A percentile compares a stretch with the other conserved stretches of the same genome.
phyloP scores from a whole-genome alignment of 2,329 filamentous ascomycete genomes.

The Leptographium procerum region DNA sequence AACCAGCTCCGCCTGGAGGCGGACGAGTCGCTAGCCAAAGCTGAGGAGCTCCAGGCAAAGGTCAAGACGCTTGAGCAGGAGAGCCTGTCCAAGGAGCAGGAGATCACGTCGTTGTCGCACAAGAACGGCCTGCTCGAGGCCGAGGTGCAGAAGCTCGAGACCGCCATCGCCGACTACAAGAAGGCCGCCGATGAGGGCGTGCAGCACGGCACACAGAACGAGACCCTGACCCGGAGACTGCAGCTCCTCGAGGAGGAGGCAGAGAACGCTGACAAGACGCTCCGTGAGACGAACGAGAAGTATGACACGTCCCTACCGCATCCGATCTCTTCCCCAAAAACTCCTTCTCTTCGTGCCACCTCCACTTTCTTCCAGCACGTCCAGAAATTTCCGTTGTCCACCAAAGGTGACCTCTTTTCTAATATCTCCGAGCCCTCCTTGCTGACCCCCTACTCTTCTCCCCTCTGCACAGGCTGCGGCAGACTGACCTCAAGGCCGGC shows the following conservation, averaged over 20 bases:
- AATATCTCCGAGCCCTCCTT: neutral
- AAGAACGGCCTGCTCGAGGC: slow-evolving; percentile 84
- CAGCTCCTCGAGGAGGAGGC: slow-evolving; percentile 97
- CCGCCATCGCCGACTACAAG: slow-evolving; percentile 75
- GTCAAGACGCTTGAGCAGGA: slow-evolving; percentile 90
- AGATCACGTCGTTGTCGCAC: slow-evolving; percentile 92
- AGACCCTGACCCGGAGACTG: slow-evolving; percentile 81
- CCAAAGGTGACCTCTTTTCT: slow-evolving; percentile 9
- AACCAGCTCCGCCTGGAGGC: slow-evolving; percentile 87
- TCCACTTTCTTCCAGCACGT: slow-evolving; percentile 7
- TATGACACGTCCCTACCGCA: slow-evolving; percentile 38
- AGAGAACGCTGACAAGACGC: slow-evolving; percentile 89
- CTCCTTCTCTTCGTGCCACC: neutral
- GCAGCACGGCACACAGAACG: slow-evolving; percentile 79
- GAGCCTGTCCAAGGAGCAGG: slow-evolving; percentile 92
- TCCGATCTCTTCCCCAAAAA: neutral
- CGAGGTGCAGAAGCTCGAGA: slow-evolving; percentile 90
- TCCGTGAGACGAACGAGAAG: slow-evolving; percentile 98
- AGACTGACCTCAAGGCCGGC: slow-evolving; percentile 97
- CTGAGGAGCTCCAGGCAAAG: slow-evolving; percentile 76
- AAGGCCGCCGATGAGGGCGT: slow-evolving; percentile 70
- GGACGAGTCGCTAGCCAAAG: slow-evolving; percentile 70
- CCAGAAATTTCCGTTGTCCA: slow-evolving; percentile 5
- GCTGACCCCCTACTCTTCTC: slow-evolving; percentile 5
- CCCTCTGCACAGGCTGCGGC: slow-evolving; percentile 67